Evolutionary conservation across 139 green algal species (phyloP).

Genomic region (Coelastrella sp.): DNA sequence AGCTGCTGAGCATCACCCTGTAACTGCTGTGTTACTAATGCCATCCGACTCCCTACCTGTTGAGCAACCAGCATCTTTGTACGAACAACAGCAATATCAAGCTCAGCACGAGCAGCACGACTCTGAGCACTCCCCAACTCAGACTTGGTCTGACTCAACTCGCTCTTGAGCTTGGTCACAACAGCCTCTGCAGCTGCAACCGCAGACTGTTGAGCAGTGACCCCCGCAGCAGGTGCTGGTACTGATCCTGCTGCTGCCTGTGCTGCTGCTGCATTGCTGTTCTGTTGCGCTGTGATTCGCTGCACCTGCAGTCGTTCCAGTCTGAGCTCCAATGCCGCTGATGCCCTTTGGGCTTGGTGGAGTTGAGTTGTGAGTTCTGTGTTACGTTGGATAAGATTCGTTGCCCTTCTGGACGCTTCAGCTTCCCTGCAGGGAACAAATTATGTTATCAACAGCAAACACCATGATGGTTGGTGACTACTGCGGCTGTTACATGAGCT

Average conservation of each 20-base stretch:
- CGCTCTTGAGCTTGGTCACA: conserved; percentile 5
- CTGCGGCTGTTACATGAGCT: too few relatives aligned
- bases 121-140: conserved; percentile 9
- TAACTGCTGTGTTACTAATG: neutral
- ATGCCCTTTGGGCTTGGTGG: conserved; percentile 11
- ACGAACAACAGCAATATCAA: conserved; percentile 16
- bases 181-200: conserved; percentile 1
- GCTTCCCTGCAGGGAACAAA: conserved; percentile 18
- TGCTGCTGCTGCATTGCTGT: conserved; percentile 8
- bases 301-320: conserved; percentile 30
- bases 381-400: conserved; percentile 15
- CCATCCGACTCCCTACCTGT: neutral
- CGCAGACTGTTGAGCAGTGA: neutral
- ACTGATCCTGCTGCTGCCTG: neutral
- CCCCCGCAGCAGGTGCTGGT: neutral
- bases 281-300: neutral
- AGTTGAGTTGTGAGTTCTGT: conserved; percentile 9
- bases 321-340: conserved; percentile 26
- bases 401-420: neutral
- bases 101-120: conserved; percentile 31
- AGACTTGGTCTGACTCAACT: neutral
- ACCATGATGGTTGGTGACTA: too few relatives aligned
- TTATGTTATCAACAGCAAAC: too few relatives aligned
- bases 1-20: neutral
- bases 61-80: conserved; percentile 28